Percentiles rank a stretch among this genome's conserved stretches.
Conservation (phyloP, 2,329 filamentous ascomycete genomes). For the Raffaelea arxii region DNA sequence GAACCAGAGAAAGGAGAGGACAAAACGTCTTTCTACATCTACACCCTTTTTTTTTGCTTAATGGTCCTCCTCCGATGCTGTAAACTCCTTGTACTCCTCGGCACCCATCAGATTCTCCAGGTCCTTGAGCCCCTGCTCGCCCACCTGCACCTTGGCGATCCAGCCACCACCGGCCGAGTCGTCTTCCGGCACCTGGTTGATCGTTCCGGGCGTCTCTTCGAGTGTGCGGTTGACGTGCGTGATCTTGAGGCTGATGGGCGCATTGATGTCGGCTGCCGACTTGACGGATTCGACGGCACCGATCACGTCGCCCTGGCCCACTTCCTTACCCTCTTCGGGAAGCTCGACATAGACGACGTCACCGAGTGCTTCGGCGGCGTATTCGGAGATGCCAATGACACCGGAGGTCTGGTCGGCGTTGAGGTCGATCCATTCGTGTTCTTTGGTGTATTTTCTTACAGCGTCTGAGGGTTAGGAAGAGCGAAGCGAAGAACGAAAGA, state of each 20-base stretch:
- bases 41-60: not conserved
- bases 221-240: conserved; percentile 63
- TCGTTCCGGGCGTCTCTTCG: conserved; percentile 74
- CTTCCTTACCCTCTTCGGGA: conserved; percentile 58
- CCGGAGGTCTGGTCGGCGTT: conserved; percentile 73
- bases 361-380: conserved; percentile 84
- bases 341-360: conserved; percentile 98
- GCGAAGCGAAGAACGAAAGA: conserved; percentile 20
- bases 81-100: conserved; percentile 70
- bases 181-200: conserved; percentile 86
- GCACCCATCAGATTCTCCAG: conserved; percentile 68
- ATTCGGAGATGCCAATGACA: conserved; percentile 76
- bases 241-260: conserved; percentile 71
- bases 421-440: conserved; percentile 97
- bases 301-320: conserved; percentile 70
- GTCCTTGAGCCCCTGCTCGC: conserved; percentile 54
- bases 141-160: conserved; percentile 81
- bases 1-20: not conserved
- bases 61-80: conserved; percentile 29
- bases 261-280: conserved; percentile 94
- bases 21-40: not conserved
- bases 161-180: conserved; percentile 69
- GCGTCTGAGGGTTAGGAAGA: too few relatives aligned
- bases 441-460: conserved; percentile 88
- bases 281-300: conserved; percentile 98